Evolutionary conservation across 352 stramenopile species (phyloP), one percentile per base, ranked within the genome.

Genomic region (Pythium coloratum): DNA sequence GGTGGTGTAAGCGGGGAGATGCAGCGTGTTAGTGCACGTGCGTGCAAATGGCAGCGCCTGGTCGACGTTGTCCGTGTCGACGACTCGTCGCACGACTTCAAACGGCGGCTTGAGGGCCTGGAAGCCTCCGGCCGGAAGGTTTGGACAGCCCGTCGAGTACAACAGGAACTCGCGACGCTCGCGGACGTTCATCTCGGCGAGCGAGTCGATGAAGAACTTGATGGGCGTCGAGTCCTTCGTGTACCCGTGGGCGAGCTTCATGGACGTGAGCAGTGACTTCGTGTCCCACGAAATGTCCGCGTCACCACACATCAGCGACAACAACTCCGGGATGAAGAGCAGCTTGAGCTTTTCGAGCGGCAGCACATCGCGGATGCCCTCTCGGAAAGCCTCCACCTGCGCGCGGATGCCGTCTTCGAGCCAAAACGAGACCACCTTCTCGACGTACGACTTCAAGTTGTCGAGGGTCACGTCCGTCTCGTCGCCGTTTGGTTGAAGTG

Each of bases 21-120:
- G 88, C 13, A 95, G 69, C 59, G 88, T 95, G 72, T 95, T 95
- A 1, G 88, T 93, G 62, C 88, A 95, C 53, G 88, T 95, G 12
- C 88, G 80, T 13, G 88, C 88, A 74, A 95, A 95, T 3, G 88
- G 88, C 44, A 95, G 69, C 40, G 86, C 78, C 33, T 75, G 76
- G 70, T 95, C 88, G 47, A 92, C 82, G 69, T 91, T 78, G 42
- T 88, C 60, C 13, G 55, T 74, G 54, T 93, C 84, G 2, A 93
- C 81, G 14, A 95, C 82, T 51, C 88, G 82, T 1, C 86, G 82
- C 30, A 94, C 85, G 44, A 95, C 86, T 73, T 95, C 88, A 60
- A 95, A 93, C 33, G 76, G 76, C 1, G 88, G 88, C 24, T 85
- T 82, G 32, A 95, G 76, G 28, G 81, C 72, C 18, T 73, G 64